Evolutionary conservation across 1,139 yeast species (phyloP), one percentile per base, ranked within the genome.

Genomic region (Kodamaea alishanica): DNA sequence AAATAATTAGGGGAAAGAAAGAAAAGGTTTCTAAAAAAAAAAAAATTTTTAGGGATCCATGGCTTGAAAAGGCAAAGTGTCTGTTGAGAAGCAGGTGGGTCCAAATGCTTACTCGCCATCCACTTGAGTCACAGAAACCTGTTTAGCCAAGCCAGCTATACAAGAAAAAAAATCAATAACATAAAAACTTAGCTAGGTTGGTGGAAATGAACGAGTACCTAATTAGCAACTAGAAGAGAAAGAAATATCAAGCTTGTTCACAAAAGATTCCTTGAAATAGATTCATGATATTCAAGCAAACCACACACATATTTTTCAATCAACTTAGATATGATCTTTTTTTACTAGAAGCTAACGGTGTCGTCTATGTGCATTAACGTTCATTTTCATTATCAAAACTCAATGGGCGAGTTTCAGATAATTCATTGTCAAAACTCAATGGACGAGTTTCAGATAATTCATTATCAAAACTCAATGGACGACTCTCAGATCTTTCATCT

Each of bases 401-500:
- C 30, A 39, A 33, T 9, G 39, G 39, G 28, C 26, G 33, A 23
- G 32, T 29, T 33, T 27, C 35, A 23, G 32, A 24, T 6, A 27
- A 25, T 8, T 39, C 39, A 31, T 24, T 33, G 35, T 32, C 24
- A n/a, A 39, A 37, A 32, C 35, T 35, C 30, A 39, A 33, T 9
- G 39, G 39, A 26, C 26, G 33, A 23, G 32, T 29, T 33, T 27
- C 35, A 23, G 32, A 24, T 6, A 27, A 25, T 8, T 39, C 39
- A 31, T 24, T 33, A 33, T 32, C 24, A n/a, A 39, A 37, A 32
- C 35, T 35, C 30, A 39, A 33, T 9, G 39, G 39, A 26, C 26
- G 23, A n/a, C 20, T 28, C 6, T 31, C 34, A 8, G 31, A 34
- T 6, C 9, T 52, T 50, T 54, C 61, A 9, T 55, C 65, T 28